Conservation (phyloP, 257 asterid species). For the Rauvolfia tetraphylla region DNA sequence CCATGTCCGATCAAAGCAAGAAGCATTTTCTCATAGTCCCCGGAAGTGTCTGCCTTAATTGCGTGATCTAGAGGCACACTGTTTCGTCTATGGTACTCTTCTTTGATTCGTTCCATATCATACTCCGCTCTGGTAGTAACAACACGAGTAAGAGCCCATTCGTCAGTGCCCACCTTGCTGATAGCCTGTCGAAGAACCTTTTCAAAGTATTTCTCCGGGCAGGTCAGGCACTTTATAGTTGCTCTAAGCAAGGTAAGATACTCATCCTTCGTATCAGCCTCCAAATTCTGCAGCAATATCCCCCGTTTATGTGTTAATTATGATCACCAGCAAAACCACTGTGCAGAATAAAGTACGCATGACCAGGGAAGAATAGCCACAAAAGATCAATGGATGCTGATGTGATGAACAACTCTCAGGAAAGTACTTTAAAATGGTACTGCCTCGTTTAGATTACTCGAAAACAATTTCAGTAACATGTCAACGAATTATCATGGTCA, state of each 20-base stretch:
- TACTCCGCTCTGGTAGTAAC: slow-evolving; percentile 80
- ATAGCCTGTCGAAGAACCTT: slow-evolving; percentile 68
- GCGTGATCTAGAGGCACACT: slow-evolving; percentile 62
- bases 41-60: slow-evolving; percentile 66
- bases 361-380: neutral
- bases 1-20: slow-evolving; percentile 63
- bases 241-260: slow-evolving; percentile 61
- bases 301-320: neutral
- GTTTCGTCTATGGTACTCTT: slow-evolving; percentile 63
- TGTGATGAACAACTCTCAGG: neutral
- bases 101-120: slow-evolving; percentile 61
- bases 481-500: neutral
- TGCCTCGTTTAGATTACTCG: neutral
- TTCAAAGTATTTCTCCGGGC: slow-evolving; percentile 68
- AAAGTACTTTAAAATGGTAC: neutral
- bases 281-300: slow-evolving; percentile 51
- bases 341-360: neutral
- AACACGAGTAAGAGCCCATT: slow-evolving; percentile 74
- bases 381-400: neutral
- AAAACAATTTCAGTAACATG: neutral
- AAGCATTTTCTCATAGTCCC: slow-evolving; percentile 67
- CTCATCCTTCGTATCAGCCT: slow-evolving; percentile 53
- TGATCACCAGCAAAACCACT: neutral
- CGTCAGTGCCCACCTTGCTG: slow-evolving; percentile 66
- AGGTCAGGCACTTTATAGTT: slow-evolving; percentile 64